Percentiles rank a stretch among this genome's conserved stretches.
Conservation (phyloP, 1,139 yeast species). For the Geotrichum klebahnii region DNA sequence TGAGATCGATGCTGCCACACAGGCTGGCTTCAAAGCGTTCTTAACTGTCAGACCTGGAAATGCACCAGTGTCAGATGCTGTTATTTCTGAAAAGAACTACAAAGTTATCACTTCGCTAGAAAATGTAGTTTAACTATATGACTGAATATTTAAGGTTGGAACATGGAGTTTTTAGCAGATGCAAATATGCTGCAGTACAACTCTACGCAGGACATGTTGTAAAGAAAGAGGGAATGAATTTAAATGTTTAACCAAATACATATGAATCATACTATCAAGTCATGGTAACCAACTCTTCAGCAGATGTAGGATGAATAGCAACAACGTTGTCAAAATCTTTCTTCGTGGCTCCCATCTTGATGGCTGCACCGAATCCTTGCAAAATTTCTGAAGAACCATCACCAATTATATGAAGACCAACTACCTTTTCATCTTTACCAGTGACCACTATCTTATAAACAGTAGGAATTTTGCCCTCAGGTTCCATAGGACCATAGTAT, state of each 20-base stretch:
- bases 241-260: no score
- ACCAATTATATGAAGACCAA: constrained; percentile 90
- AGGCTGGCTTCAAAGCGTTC: constrained; percentile 57
- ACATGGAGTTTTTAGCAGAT: no score
- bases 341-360: constrained; percentile 92
- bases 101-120: constrained; percentile 18
- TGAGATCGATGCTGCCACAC: constrained; percentile 59
- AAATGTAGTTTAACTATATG: constrained; percentile 15
- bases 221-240: no score
- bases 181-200: no score
- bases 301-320: constrained; percentile 96
- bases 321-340: constrained; percentile 90
- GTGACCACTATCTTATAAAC: constrained; percentile 74
- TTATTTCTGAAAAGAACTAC: constrained; percentile 15
- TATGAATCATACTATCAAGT: not conserved
- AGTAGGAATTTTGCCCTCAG: constrained; percentile 76
- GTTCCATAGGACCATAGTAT: constrained; percentile 75
- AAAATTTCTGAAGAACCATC: constrained; percentile 84
- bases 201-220: no score
- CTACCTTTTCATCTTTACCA: constrained; percentile 87
- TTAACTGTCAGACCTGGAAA: constrained; percentile 78
- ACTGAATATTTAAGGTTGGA: no score
- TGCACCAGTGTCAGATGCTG: constrained; percentile 43
- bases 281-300: constrained; percentile 86
- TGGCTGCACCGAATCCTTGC: constrained; percentile 97